These are phyloP conservation scores for Rhizopogon vulgaris DNA, from an alignment of 768 basidiomycete species.

Conservation along the genomic window DNA sequence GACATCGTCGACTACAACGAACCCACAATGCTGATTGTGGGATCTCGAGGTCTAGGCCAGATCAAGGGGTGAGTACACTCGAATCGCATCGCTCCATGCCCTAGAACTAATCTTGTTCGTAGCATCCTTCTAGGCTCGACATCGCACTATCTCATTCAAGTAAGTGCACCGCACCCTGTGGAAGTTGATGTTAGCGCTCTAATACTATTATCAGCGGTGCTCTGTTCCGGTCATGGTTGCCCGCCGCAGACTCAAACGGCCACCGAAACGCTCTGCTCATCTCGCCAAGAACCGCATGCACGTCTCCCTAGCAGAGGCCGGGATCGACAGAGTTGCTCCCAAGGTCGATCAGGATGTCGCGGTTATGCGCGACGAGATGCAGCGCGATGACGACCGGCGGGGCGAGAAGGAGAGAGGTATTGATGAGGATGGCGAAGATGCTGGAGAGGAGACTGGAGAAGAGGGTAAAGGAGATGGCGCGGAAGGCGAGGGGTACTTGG, in stretches of 20 bases:
- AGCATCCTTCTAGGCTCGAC: constrained; percentile 93
- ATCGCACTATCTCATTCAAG: constrained; percentile 89
- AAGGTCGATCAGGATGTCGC: constrained; percentile 86
- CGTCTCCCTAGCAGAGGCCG: constrained; percentile 82
- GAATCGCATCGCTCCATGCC: not conserved
- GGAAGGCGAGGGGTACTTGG: constrained; percentile 25
- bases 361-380: constrained; percentile 71
- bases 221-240: constrained; percentile 97
- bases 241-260: constrained; percentile 83
- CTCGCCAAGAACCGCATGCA: constrained; percentile 76
- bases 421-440: constrained; percentile 20
- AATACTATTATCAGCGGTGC: constrained; percentile 55
- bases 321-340: constrained; percentile 80
- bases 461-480: constrained; percentile 20
- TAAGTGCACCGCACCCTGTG: constrained; percentile 19
- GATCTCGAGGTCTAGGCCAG: constrained; percentile 84
- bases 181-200: not conserved
- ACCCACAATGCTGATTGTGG: constrained; percentile 91
- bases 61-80: constrained; percentile 68
- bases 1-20: constrained; percentile 85
- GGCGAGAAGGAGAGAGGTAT: constrained; percentile 16
- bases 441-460: constrained; percentile 15
- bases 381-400: constrained; percentile 51
- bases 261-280: constrained; percentile 75
- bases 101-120: not conserved